Evolutionary conservation across 495 filamentous ascomycete genomes (phyloP).

Genomic region (Trypethelium eluteriae): DNA sequence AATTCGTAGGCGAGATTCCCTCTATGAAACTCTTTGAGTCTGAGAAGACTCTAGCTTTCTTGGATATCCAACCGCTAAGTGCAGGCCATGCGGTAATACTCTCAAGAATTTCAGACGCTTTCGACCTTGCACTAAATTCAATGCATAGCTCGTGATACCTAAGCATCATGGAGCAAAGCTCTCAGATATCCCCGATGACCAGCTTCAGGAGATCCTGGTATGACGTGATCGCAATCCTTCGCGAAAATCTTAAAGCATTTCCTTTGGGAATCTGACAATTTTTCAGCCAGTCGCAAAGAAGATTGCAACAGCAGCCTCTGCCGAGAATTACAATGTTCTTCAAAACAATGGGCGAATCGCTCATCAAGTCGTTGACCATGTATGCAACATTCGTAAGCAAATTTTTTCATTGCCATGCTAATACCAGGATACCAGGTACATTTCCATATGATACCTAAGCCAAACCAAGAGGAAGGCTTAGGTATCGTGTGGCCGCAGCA

Average conservation of each 20-base stretch:
- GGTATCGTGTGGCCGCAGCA: slow-evolving; percentile 73
- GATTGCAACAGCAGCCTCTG: slow-evolving; percentile 67
- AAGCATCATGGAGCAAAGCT: slow-evolving; percentile 93
- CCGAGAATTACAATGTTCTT: slow-evolving; percentile 80
- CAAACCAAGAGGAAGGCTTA: slow-evolving; percentile 74
- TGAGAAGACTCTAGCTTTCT: slow-evolving; percentile 89
- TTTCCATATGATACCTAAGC: slow-evolving; percentile 98
- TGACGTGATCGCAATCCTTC: slow-evolving; percentile 16
- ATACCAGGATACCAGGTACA: slow-evolving; percentile 53
- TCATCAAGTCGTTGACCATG: slow-evolving; percentile 93
- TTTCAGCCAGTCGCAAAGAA: slow-evolving; percentile 79
- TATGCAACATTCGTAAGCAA: slow-evolving; percentile 36
- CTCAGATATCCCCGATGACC: slow-evolving; percentile 85
- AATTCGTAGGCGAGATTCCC: slow-evolving; percentile 71
- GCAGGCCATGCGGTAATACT: slow-evolving; percentile 54
- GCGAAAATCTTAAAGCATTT: background rate
- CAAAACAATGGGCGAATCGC: slow-evolving; percentile 93
- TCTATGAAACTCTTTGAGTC: slow-evolving; percentile 91
- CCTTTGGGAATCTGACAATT: background rate
- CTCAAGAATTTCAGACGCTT: background rate
- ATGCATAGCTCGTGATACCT: slow-evolving; percentile 80
- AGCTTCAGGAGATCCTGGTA: slow-evolving; percentile 75
- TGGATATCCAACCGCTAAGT: slow-evolving; percentile 87
- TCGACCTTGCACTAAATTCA: background rate
- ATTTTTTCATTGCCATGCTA: background rate